These are phyloP conservation scores for Lasiosphaeria hispida DNA, from an alignment of 495 filamentous ascomycete genomes.

Conservation along the genomic window DNA sequence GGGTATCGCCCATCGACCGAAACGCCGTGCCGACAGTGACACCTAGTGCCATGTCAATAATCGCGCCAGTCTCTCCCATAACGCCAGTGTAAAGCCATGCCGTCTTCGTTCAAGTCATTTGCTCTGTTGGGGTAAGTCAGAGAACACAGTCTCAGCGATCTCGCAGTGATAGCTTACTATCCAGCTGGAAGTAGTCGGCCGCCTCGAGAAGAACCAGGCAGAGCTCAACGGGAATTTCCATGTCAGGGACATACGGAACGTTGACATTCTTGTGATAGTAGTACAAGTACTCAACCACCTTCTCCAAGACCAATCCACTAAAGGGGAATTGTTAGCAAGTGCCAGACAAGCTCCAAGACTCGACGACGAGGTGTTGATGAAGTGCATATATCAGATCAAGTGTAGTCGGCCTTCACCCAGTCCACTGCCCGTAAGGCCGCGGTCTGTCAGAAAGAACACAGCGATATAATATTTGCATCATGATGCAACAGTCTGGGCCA, in stretches of 20 bases:
- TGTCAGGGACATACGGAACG: constrained; percentile 76
- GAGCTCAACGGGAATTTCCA: constrained; percentile 84
- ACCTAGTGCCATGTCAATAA: too few relatives aligned
- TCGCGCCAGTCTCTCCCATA: not conserved
- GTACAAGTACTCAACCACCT: constrained; percentile 87
- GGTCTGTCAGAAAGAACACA: constrained; percentile 43
- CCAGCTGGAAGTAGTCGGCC: constrained; percentile 70
- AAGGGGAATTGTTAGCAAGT: not conserved
- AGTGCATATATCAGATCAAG: constrained; percentile 53
- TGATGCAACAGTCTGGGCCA: constrained; percentile 28
- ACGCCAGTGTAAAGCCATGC: not conserved
- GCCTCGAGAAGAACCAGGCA: constrained; percentile 89
- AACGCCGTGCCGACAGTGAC: too few relatives aligned
- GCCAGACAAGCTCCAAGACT: constrained; percentile 3
- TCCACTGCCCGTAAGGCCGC: constrained; percentile 22
- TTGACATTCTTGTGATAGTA: constrained; percentile 83
- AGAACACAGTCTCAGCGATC: not conserved
- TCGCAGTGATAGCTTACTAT: constrained; percentile 29
- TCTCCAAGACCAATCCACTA: constrained; percentile 81
- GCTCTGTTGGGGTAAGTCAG: not conserved
- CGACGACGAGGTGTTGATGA: not conserved
- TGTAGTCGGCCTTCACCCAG: constrained; percentile 54
- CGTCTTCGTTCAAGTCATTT: not conserved
- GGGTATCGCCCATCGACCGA: too few relatives aligned
- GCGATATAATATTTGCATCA: constrained; percentile 39